Evolutionary conservation across 148 eudicot genomes (phyloP), one percentile per base, ranked within the genome.

Genomic region (Rhododendron griersonianum): DNA sequence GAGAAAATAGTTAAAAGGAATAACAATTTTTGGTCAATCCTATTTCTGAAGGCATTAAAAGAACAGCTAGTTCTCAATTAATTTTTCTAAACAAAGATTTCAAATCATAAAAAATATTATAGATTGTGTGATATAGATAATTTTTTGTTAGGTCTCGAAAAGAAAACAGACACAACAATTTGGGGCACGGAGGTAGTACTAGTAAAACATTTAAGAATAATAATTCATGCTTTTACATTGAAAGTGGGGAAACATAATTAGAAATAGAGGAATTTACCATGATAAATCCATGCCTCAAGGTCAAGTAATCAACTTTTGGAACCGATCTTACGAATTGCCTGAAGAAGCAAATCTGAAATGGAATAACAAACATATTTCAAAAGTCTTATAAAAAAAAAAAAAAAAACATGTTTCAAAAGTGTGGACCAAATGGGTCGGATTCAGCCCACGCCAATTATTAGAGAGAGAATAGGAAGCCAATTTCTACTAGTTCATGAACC

Each of bases 221-320:
- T 41, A 41, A 41, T 41, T 41, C 45, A 41, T 41, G 0, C 11
- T n/a, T 21, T 21, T 65, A 28, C 16, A 7, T 28, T 67, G 41
- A 73, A 13, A 30, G 2, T 33, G 76, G 48, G 48, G 50, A 35
- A 15, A 19, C 30, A 3, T 18, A 19, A 14, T 9, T 5, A 47
- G 21, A 10, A 10, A 21, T 4, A 39, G 63, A 3, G 2, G 16
- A 71, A 85, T 84, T 85, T 88, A 92, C 95, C 89, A 59, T 87
- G 65, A 93, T 92, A 84, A 93, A 93, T 55, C 95, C 95, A 61
- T 90, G 94, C 15, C 95, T 84, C 71, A 93, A 67, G 33, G 95
- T 93, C 84, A 92, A 82, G 90, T 93, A 93, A 87, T 93, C 95
- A 51, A 93, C 94, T 87, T 90, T 91, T 7, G 94, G 90, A 16